phyloP scores from a whole-genome alignment of 1,284 basidiomycete species.

The Omphalotus olearius region DNA sequence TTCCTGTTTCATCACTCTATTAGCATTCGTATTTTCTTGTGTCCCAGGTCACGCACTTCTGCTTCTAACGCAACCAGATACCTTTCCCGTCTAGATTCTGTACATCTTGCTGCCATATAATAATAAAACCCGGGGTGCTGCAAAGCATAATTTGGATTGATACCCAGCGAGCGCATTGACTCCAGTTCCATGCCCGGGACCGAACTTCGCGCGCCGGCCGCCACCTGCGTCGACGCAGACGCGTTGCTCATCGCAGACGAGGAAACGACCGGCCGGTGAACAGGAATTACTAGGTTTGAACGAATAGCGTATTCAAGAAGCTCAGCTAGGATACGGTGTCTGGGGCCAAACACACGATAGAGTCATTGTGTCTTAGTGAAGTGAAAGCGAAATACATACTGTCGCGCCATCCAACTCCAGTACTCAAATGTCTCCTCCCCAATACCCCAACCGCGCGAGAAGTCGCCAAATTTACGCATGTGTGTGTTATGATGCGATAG shows the following conservation, averaged over 20 bases:
- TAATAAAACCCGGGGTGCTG: constrained; percentile 92
- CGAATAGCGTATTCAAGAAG: constrained; percentile 78
- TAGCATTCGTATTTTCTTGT: background rate
- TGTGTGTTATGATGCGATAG: constrained; percentile 82
- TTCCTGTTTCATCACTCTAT: background rate
- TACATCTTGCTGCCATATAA: constrained; percentile 82
- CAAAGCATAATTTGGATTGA: constrained; percentile 69
- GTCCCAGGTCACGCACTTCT: constrained; percentile 40
- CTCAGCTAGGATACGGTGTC: constrained; percentile 85
- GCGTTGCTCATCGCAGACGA: constrained; percentile 21
- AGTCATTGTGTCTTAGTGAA: background rate
- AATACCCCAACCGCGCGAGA: constrained; percentile 93
- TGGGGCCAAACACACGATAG: constrained; percentile 23
- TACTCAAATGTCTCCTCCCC: constrained; percentile 95
- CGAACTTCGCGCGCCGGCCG: constrained; percentile 25
- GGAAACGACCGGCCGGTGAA: constrained; percentile 38
- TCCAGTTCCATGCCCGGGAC: constrained; percentile 45
- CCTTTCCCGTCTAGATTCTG: constrained; percentile 66
- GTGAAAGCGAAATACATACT: constrained; percentile 52
- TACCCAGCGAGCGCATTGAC: constrained; percentile 47
- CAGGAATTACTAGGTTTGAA: constrained; percentile 63
- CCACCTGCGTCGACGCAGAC: constrained; percentile 18
- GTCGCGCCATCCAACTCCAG: constrained; percentile 94
- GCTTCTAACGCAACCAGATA: constrained; percentile 58
- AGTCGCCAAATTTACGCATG: constrained; percentile 80